Evolutionary conservation across 2,329 filamentous ascomycete species (phyloP).

Genomic region (Nothophaeocryptopus gaeumannii): DNA sequence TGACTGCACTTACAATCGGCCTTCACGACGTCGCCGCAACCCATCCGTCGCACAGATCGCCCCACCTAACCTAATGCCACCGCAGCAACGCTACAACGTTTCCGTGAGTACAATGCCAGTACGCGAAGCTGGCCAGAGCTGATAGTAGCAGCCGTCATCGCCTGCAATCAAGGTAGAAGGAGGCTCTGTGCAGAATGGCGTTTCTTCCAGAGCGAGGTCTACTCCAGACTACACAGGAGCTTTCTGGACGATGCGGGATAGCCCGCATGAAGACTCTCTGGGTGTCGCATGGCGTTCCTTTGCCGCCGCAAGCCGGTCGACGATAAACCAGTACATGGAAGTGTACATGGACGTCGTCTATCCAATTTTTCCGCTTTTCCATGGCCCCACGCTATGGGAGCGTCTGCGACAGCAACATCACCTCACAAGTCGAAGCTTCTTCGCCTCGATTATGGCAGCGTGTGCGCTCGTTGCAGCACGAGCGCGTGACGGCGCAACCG

Average conservation of each 20-base stretch:
- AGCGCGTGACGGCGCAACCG: conserved; percentile 50
- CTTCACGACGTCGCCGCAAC: conserved; percentile 39
- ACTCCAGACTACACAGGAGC: conserved; percentile 22
- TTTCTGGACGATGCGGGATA: conserved; percentile 26
- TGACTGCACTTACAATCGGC: conserved; percentile 49
- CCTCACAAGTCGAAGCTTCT: conserved; percentile 43
- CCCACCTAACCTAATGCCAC: conserved; percentile 26
- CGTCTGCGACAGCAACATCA: conserved; percentile 46
- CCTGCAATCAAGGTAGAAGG: conserved; percentile 20
- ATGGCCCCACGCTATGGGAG: conserved; percentile 44
- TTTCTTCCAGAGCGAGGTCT: neutral
- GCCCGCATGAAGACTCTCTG: conserved; percentile 24
- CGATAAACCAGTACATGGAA: conserved; percentile 43
- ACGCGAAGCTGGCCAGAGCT: neutral
- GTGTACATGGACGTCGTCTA: conserved; percentile 56
- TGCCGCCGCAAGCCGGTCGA: conserved; percentile 38
- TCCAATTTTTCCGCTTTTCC: conserved; percentile 54
- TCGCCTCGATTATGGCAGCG: conserved; percentile 52
- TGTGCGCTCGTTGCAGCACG: conserved; percentile 51
- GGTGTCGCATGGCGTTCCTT: conserved; percentile 43
- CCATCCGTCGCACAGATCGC: conserved; percentile 17
- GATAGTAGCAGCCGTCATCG: conserved; percentile 14
- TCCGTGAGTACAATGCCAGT: conserved; percentile 1
- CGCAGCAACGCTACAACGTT: conserved; percentile 15
- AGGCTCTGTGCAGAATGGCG: conserved; percentile 2